phyloP scores from a whole-genome alignment of 192 early-diverging fungal species.

The Coemansia javaensis region DNA sequence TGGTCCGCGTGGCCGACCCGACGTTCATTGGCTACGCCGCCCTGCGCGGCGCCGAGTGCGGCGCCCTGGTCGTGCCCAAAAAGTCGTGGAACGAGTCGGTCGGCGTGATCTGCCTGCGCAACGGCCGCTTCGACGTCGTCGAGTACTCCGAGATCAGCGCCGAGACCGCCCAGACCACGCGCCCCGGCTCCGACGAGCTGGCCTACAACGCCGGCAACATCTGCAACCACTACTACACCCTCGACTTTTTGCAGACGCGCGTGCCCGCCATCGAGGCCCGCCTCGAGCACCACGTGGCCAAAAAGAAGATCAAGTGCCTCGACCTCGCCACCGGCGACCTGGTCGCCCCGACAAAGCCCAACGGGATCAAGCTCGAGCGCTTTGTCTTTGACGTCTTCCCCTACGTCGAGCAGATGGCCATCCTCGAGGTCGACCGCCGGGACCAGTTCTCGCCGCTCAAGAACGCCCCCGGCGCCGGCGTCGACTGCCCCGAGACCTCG shows the following conservation, averaged over 20 bases:
- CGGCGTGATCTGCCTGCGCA: constrained; percentile 89
- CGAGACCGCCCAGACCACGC: constrained; percentile 63
- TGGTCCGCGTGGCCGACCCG: constrained; percentile 95
- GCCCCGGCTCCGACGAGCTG: constrained; percentile 58
- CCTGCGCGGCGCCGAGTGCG: constrained; percentile 84
- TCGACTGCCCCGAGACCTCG: constrained; percentile 91
- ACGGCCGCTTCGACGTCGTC: constrained; percentile 79
- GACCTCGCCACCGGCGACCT: constrained; percentile 70
- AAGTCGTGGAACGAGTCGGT: constrained; percentile 80
- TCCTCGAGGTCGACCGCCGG: constrained; percentile 84
- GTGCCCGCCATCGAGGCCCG: constrained; percentile 76
- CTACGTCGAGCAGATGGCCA: constrained; percentile 79
- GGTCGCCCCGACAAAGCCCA: constrained; percentile 70
- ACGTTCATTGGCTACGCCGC: constrained; percentile 93
- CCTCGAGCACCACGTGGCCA: constrained; percentile 95
- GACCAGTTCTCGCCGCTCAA: constrained; percentile 98
- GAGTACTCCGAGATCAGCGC: constrained; percentile 95
- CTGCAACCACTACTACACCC: constrained; percentile 97
- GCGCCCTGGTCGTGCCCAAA: constrained; percentile 93
- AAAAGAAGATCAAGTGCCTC: constrained; percentile 95
- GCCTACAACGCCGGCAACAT: constrained; percentile 93
- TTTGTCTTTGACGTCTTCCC: constrained; percentile 99
- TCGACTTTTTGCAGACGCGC: constrained; percentile 76
- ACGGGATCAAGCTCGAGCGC: constrained; percentile 97
- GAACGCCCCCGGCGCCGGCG: constrained; percentile 86